Conservation (phyloP, 192 early-diverging fungal species). For the Spizellomyces punctatus region DNA sequence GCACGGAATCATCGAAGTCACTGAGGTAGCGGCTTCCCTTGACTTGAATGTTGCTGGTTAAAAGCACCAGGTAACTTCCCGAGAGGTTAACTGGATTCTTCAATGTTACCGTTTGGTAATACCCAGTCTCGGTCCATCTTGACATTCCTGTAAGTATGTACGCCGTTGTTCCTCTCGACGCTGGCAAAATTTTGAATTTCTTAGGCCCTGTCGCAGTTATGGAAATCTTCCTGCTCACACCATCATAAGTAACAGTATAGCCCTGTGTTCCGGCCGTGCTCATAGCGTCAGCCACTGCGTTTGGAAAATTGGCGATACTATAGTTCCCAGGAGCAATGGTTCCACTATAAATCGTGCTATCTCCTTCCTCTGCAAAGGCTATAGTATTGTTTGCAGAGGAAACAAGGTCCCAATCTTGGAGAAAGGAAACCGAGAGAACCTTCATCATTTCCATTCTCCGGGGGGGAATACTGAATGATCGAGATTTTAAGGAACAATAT, state of each 20-base stretch:
- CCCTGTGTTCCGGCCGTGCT: background rate
- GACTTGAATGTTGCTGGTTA: background rate
- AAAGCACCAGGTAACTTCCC: background rate
- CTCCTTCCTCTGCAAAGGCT: background rate
- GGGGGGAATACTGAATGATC: background rate
- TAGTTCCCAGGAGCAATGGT: background rate
- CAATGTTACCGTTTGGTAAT: background rate
- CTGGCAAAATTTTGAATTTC: background rate
- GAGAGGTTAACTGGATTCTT: slow-evolving; percentile 8
- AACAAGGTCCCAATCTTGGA: slow-evolving; percentile 30
- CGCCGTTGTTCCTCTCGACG: background rate
- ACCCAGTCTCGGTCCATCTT: background rate
- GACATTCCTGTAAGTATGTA: slow-evolving; percentile 6
- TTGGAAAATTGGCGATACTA: slow-evolving; percentile 17
- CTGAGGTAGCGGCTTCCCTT: background rate
- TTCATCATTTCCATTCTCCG: slow-evolving; percentile 12
- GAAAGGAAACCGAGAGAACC: slow-evolving; percentile 15
- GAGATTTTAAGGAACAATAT: slow-evolving; percentile 5
- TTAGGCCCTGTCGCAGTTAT: slow-evolving; percentile 5
- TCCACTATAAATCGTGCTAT: background rate
- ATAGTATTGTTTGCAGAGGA: slow-evolving; percentile 8
- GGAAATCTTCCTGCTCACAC: background rate
- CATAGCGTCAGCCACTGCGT: slow-evolving; percentile 9
- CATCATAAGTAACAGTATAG: background rate
- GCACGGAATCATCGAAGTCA: slow-evolving; percentile 2